These are phyloP conservation scores for Echinosophora koreensis DNA, from an alignment of 306 rosid species.

Conservation along the genomic window DNA sequence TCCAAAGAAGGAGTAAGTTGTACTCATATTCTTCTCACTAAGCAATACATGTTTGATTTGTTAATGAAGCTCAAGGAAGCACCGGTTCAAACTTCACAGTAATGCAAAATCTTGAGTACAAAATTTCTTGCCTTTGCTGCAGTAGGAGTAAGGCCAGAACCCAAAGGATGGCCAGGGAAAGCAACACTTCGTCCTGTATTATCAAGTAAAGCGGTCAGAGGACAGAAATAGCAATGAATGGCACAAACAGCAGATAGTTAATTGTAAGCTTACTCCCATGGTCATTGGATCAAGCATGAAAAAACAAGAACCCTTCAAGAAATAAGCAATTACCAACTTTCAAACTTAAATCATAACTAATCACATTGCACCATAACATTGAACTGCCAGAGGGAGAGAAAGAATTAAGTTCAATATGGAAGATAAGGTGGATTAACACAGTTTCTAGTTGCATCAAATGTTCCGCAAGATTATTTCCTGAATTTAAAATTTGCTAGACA, in stretches of 20 bases:
- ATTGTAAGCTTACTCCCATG: slow-evolving; percentile 33
- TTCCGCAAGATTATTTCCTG: slow-evolving; percentile 17
- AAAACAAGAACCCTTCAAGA: slow-evolving; percentile 33
- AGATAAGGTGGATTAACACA: slow-evolving; percentile 20
- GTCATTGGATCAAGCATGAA: slow-evolving; percentile 34
- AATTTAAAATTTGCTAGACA: slow-evolving; percentile 35
- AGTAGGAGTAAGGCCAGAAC: slow-evolving; percentile 88
- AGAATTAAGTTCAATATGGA: slow-evolving; percentile 26
- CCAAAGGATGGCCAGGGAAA: slow-evolving; percentile 96
- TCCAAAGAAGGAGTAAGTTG: slow-evolving; percentile 38
- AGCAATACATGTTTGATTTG: slow-evolving; percentile 47
- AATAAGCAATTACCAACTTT: slow-evolving; percentile 23
- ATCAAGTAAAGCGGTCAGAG: slow-evolving; percentile 51
- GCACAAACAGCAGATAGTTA: slow-evolving; percentile 21
- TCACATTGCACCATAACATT: slow-evolving; percentile 16
- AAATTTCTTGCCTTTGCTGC: slow-evolving; percentile 90
- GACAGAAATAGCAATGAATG: slow-evolving; percentile 39
- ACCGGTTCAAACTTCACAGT: slow-evolving; percentile 63
- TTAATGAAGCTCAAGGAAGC: slow-evolving; percentile 55
- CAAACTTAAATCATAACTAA: slow-evolving; percentile 38
- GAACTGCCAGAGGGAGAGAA: slow-evolving; percentile 39
- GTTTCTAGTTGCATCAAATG: slow-evolving; percentile 33
- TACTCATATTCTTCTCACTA: slow-evolving; percentile 43
- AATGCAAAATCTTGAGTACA: slow-evolving; percentile 59
- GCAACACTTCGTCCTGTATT: slow-evolving; percentile 98